These are phyloP conservation scores for Candolleomyces aberdarensis DNA, from an alignment of 768 basidiomycete genomes.

Conservation along the genomic window DNA sequence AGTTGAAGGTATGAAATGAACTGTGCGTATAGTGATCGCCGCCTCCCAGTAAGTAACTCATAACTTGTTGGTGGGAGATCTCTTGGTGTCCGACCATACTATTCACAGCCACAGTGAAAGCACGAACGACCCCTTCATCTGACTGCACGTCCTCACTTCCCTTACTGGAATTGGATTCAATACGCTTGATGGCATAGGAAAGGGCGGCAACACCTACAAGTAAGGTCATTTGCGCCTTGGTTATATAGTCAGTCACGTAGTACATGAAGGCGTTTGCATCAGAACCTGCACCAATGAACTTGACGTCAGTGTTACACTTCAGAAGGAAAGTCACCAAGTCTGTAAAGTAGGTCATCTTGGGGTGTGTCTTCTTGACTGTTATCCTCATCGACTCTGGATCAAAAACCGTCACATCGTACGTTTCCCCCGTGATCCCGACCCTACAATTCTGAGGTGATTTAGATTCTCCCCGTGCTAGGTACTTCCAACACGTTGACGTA, in stretches of 20 bases:
- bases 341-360: background rate
- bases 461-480: background rate
- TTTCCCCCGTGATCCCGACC: background rate
- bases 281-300: background rate
- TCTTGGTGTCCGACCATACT: too few relatives aligned
- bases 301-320: background rate
- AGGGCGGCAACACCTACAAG: too few relatives aligned
- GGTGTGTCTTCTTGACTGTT: background rate
- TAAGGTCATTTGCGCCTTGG: background rate
- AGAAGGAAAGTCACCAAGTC: background rate
- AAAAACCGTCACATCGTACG: background rate
- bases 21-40: too few relatives aligned
- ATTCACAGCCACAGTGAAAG: too few relatives aligned
- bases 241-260: conserved; percentile 2
- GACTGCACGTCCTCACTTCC: too few relatives aligned
- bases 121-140: too few relatives aligned
- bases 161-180: too few relatives aligned
- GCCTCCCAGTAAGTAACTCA: too few relatives aligned
- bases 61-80: too few relatives aligned
- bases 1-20: too few relatives aligned
- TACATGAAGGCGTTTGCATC: background rate
- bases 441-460: conserved; percentile 1
- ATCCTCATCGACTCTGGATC: background rate
- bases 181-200: too few relatives aligned
- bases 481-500: background rate